Evolutionary conservation across 768 basidiomycete genomes (phyloP).

Genomic region (Lentinula detonsa): DNA sequence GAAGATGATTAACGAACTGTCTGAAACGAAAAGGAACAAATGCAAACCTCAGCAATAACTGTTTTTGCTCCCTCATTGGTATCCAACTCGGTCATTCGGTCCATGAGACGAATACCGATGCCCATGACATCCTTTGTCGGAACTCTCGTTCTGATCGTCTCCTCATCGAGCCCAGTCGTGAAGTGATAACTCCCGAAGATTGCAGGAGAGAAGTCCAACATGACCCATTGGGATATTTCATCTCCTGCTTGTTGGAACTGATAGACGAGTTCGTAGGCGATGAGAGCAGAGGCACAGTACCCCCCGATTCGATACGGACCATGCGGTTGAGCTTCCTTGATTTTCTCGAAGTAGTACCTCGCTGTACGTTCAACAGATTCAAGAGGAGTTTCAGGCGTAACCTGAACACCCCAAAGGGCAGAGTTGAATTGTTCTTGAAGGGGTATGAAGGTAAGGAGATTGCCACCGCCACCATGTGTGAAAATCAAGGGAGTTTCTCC

Average conservation of each 20-base stretch:
- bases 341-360: conserved; percentile 10
- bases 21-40: background rate
- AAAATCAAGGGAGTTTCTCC: background rate
- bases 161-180: background rate
- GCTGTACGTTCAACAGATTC: conserved; percentile 4
- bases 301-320: conserved; percentile 1
- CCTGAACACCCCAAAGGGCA: conserved; percentile 12
- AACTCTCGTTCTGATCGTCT: background rate
- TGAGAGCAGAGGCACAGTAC: conserved; percentile 5
- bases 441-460: conserved; percentile 2
- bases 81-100: conserved; percentile 1
- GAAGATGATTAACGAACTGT: background rate
- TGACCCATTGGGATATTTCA: conserved; percentile 1
- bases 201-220: conserved; percentile 7
- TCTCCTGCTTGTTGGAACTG: conserved; percentile 5
- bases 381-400: conserved; percentile 11
- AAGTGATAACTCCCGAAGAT: conserved; percentile 5
- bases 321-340: conserved; percentile 7
- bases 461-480: conserved; percentile 2
- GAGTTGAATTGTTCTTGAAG: conserved; percentile 7
- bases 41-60: background rate
- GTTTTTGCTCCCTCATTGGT: background rate
- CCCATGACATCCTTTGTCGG: background rate
- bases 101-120: background rate
- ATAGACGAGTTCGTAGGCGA: conserved; percentile 1